Evolutionary conservation across 352 stramenopile genomes (phyloP).

Genomic region (Plasmopara halstedii): DNA sequence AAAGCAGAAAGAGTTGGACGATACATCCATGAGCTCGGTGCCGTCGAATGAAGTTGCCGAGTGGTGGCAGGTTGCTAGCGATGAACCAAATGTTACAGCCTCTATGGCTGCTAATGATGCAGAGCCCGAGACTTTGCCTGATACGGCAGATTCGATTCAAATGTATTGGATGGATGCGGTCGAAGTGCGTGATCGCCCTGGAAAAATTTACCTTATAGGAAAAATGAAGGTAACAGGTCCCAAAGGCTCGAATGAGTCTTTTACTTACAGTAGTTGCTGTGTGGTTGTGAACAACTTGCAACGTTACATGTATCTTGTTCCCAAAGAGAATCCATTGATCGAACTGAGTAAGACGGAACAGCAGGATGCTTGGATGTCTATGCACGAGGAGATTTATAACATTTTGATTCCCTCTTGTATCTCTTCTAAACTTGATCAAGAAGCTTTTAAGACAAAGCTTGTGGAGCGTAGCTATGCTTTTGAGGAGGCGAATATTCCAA

Average conservation of each 20-base stretch:
- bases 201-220: constrained; percentile 96
- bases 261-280: constrained; percentile 91
- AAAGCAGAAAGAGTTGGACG: constrained; percentile 15
- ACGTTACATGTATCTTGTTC: constrained; percentile 94
- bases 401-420: constrained; percentile 87
- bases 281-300: constrained; percentile 93
- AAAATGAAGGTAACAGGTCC: constrained; percentile 79
- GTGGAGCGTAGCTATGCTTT: constrained; percentile 98
- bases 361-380: constrained; percentile 76
- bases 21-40: constrained; percentile 32
- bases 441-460: constrained; percentile 90
- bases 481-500: constrained; percentile 91
- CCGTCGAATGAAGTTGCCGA: constrained; percentile 83
- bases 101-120: constrained; percentile 12
- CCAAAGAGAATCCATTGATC: constrained; percentile 36
- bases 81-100: constrained; percentile 10
- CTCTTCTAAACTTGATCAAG: constrained; percentile 58
- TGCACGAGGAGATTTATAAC: constrained; percentile 87
- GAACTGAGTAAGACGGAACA: constrained; percentile 91
- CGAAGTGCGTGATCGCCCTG: constrained; percentile 90
- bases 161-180: constrained; percentile 97
- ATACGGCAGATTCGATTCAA: constrained; percentile 69
- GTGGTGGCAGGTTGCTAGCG: constrained; percentile 63
- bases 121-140: constrained; percentile 26
- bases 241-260: constrained; percentile 21